Conservation (phyloP, 2,329 filamentous ascomycete species). For the Ceratocystiopsis sp. region DNA sequence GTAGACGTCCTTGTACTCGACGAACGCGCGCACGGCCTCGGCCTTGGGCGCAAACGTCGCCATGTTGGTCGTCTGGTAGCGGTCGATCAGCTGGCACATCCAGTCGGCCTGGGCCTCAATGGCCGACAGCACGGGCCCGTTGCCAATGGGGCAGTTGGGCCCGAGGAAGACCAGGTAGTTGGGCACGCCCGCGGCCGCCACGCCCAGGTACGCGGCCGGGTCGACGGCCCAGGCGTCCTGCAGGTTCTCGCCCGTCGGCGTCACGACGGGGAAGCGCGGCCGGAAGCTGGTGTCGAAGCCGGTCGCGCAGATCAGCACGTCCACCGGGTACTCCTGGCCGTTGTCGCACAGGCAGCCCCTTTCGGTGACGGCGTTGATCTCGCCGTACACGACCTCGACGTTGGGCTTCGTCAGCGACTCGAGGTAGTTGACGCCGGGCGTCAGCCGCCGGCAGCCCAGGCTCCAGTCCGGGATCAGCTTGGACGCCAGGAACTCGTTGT, state of each 20-base stretch:
- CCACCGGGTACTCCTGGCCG: conserved; percentile 14
- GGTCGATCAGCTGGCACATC: conserved; percentile 31
- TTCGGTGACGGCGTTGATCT: conserved; percentile 15
- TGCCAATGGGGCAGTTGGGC: conserved; percentile 10
- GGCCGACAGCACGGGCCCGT: conserved; percentile 7
- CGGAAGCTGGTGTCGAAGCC: conserved; percentile 19
- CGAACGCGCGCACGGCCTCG: conserved; percentile 11
- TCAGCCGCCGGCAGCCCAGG: conserved; percentile 25
- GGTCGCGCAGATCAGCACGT: conserved; percentile 20
- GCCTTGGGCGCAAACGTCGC: conserved; percentile 12
- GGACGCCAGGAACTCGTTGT: conserved; percentile 12
- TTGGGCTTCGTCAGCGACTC: conserved; percentile 26
- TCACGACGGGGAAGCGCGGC: conserved; percentile 16
- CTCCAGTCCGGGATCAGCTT: conserved; percentile 26
- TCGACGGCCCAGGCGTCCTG: conserved; percentile 18
- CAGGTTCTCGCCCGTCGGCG: conserved; percentile 7
- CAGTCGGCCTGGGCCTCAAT: conserved; percentile 17
- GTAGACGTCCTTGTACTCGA: conserved; percentile 16
- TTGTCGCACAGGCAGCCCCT: conserved; percentile 16
- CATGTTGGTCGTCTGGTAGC: conserved; percentile 32
- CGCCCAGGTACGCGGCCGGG: conserved; percentile 13
- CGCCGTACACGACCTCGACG: conserved; percentile 23
- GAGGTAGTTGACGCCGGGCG: conserved; percentile 25
- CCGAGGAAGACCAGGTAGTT: conserved; percentile 14
- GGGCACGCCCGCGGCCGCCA: conserved; percentile 17